Base-by-base conservation (phyloP, 1,284 basidiomycete species). In the Moesziomyces parantarcticus region DNA sequence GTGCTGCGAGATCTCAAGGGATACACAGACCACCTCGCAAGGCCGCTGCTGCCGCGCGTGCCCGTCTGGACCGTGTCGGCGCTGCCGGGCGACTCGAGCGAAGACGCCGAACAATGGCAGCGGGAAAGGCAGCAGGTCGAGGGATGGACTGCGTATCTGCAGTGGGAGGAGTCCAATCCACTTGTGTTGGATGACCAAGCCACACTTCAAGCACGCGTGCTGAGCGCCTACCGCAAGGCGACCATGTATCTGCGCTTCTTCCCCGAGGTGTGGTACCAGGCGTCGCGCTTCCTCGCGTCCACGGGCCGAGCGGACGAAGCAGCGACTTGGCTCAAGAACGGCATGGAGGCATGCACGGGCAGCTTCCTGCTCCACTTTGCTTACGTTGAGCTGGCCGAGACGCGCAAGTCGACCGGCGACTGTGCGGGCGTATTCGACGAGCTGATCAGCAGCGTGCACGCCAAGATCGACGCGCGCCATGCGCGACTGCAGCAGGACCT, bases 121-220 rank as follows among this genome's bases (percentile, higher is more conserved):
- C 66, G 70, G 42, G 94, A 98, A 80, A 88, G 92, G 44, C 87
- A 88, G 16, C 87, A 92, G 34, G 89, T 94, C 5, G 89, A 90
- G 21, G 89, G 89, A 16, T 99, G 97, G 97, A 92, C 93, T 77
- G 87, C 88, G 3, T 98, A 97, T 83, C 85, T 99, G 51, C 92
- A 93, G 78, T 99, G 93, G 92, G 97, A 99, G 85, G 93, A 97
- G 83, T 88, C 88, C 71, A 98, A 99, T 80, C 97, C 95, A 1
- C 87, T 97, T 42, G 92, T 94, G 82, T 89, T 97, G 55, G 93
- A 96, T 68, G 94, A 98, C 71, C 87, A 88, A 52, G 62, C 67
- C 9, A 59, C 69, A 4, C 84, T 96, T 36, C 87, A 90, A 50
- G 87, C 87, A 20, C 89, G 96, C 32, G 87, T 97, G 8, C 89